Evolutionary conservation across 257 asterid species (phyloP).

Genomic region (Solanum phureja): DNA sequence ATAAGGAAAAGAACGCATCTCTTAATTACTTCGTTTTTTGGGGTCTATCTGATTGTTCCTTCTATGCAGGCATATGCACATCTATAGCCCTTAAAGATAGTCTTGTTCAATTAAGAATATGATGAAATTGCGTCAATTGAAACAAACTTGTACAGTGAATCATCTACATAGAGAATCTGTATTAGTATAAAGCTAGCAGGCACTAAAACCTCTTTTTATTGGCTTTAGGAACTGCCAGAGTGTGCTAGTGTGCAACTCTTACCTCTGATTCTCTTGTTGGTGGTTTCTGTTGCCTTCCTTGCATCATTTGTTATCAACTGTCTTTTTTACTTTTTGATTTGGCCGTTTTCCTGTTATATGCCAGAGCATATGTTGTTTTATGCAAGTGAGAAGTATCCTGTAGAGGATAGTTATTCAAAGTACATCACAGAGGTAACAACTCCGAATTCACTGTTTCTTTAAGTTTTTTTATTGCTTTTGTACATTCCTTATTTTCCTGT

Average conservation of each 20-base stretch:
- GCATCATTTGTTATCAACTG: not conserved
- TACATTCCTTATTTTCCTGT: not conserved
- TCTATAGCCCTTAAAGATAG: not conserved
- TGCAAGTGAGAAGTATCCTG: constrained; percentile 93
- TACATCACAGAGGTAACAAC: constrained; percentile 68
- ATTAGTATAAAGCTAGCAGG: not conserved
- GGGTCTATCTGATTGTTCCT: not conserved
- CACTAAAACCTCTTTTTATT: not conserved
- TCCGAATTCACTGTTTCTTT: not conserved
- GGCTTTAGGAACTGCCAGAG: not conserved
- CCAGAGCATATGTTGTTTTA: constrained; percentile 97
- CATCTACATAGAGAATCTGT: not conserved
- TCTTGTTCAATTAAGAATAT: not conserved
- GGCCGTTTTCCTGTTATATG: not conserved
- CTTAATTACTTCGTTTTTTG: not conserved
- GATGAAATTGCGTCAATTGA: not conserved
- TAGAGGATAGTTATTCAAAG: constrained; percentile 90
- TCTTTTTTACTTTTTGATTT: not conserved
- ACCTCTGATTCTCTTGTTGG: not conserved
- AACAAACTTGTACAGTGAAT: not conserved
- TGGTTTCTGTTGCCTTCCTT: not conserved
- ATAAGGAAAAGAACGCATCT: not conserved
- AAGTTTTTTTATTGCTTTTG: not conserved
- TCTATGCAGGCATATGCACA: not conserved
- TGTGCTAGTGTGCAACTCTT: not conserved